These are phyloP conservation scores for Leccinum sublutescens DNA, from an alignment of 768 basidiomycete genomes.

Conservation along the genomic window DNA sequence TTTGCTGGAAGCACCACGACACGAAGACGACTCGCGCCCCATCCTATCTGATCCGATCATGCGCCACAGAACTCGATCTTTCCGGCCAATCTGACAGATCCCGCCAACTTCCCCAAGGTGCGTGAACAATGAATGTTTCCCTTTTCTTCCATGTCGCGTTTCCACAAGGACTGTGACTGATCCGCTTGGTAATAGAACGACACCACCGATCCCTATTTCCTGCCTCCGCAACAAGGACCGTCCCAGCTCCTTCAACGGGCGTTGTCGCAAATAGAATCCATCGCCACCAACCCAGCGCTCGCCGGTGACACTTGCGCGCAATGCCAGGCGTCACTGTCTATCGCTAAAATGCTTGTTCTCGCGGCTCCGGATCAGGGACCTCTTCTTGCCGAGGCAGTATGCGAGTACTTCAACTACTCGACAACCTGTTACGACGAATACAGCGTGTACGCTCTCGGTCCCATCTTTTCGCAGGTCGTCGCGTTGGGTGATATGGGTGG, in stretches of 20 bases:
- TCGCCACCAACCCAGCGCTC: conserved; percentile 38
- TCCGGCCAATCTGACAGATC: conserved; percentile 57
- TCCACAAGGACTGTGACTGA: not conserved
- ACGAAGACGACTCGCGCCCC: not conserved
- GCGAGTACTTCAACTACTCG: conserved; percentile 42
- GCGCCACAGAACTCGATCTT: conserved; percentile 50
- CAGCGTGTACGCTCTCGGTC: conserved; percentile 37
- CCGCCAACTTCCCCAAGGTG: conserved; percentile 53
- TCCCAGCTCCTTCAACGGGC: conserved; percentile 39
- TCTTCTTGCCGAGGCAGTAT: conserved; percentile 38
- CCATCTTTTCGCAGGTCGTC: conserved; percentile 47
- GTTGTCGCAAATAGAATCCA: conserved; percentile 38
- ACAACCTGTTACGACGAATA: conserved; percentile 35
- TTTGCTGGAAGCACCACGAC: too few relatives aligned
- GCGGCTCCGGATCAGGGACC: conserved; percentile 44
- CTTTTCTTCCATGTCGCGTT: not conserved
- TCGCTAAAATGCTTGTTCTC: conserved; percentile 43
- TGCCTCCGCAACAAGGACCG: conserved; percentile 38
- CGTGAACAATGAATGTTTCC: not conserved
- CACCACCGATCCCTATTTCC: conserved; percentile 43
- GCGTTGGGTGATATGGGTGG: conserved; percentile 47
- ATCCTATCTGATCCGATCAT: not conserved
- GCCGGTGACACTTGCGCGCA: conserved; percentile 36
- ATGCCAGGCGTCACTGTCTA: conserved; percentile 40
- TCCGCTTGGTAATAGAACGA: conserved; percentile 33